Evolutionary conservation across 257 asterid genomes (phyloP).

Genomic region (Parsonsia alboflavescens): DNA sequence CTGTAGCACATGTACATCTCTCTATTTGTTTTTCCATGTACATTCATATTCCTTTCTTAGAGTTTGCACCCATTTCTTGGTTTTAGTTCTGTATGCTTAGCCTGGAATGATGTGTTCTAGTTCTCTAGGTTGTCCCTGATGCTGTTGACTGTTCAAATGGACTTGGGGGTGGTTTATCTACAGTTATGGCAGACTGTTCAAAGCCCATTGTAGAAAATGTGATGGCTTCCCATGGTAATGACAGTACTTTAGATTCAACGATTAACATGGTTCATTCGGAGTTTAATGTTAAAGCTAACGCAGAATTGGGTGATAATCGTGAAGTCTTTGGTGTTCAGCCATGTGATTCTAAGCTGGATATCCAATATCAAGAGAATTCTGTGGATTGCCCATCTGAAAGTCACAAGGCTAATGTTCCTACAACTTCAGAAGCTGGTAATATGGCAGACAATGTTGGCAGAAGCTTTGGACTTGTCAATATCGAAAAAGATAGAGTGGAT

Average conservation of each 20-base stretch:
- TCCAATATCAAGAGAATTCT: conserved; percentile 34
- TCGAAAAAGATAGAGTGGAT: conserved; percentile 33
- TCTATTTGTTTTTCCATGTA: background rate
- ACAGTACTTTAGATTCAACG: conserved; percentile 30
- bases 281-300: conserved; percentile 44
- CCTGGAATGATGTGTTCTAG: conserved; percentile 12
- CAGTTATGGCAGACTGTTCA: conserved; percentile 31
- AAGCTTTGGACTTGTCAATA: conserved; percentile 27
- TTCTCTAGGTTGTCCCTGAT: conserved; percentile 37
- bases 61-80: conserved; percentile 1
- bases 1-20: background rate
- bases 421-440: conserved; percentile 32
- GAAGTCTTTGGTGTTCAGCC: conserved; percentile 23
- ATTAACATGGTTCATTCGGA: conserved; percentile 31
- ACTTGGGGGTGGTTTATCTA: conserved; percentile 30
- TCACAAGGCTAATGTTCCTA: conserved; percentile 30
- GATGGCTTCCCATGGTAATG: conserved; percentile 27
- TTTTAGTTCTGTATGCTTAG: conserved; percentile 1
- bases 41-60: conserved; percentile 2
- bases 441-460: conserved; percentile 36
- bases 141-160: conserved; percentile 31
- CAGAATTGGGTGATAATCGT: conserved; percentile 33
- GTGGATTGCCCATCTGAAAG: conserved; percentile 33
- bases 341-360: conserved; percentile 32
- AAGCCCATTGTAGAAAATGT: conserved; percentile 33